A percentile compares a stretch with the other conserved stretches of the same genome.
Evolutionary conservation across 495 filamentous ascomycete genomes (phyloP).

Genomic region (Penicillium robsamsonii): DNA sequence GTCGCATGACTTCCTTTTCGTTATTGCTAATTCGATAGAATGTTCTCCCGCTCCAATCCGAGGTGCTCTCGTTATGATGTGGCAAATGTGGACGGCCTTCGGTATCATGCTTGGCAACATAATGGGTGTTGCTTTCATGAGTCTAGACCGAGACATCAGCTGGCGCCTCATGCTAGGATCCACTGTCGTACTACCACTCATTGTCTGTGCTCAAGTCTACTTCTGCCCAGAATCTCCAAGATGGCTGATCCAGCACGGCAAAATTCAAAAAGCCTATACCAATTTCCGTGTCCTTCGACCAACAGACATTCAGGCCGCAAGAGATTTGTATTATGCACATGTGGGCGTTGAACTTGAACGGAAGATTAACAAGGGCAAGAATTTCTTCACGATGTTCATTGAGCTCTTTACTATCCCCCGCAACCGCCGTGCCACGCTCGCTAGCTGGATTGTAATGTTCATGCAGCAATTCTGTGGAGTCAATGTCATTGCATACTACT

Average conservation of each 20-base stretch:
- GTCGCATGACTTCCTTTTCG: no score
- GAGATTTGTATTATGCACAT: conserved; percentile 56
- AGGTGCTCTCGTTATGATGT: conserved; percentile 62
- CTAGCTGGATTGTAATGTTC: conserved; percentile 52
- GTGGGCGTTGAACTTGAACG: conserved; percentile 46
- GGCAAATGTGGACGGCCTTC: conserved; percentile 70
- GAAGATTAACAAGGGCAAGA: conserved; percentile 43
- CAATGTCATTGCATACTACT: conserved; percentile 55
- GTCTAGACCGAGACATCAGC: conserved; percentile 33
- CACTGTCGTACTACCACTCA: conserved; percentile 39
- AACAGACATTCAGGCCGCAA: conserved; percentile 48
- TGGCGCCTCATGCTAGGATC: conserved; percentile 52
- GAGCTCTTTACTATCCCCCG: conserved; percentile 56
- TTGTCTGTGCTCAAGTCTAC: conserved; percentile 53
- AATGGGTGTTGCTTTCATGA: conserved; percentile 65
- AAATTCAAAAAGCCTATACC: conserved; percentile 42
- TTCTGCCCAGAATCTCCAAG: conserved; percentile 67
- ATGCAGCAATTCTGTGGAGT: conserved; percentile 54
- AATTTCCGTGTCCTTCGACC: conserved; percentile 46
- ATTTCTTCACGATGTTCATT: conserved; percentile 48
- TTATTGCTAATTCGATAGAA: conserved; percentile 28
- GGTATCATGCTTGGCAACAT: conserved; percentile 78
- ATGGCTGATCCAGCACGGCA: conserved; percentile 60
- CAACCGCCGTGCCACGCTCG: conserved; percentile 53
- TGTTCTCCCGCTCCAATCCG: conserved; percentile 55